Conservation (phyloP, 768 basidiomycete species). For the Tulasnella sp. region DNA sequence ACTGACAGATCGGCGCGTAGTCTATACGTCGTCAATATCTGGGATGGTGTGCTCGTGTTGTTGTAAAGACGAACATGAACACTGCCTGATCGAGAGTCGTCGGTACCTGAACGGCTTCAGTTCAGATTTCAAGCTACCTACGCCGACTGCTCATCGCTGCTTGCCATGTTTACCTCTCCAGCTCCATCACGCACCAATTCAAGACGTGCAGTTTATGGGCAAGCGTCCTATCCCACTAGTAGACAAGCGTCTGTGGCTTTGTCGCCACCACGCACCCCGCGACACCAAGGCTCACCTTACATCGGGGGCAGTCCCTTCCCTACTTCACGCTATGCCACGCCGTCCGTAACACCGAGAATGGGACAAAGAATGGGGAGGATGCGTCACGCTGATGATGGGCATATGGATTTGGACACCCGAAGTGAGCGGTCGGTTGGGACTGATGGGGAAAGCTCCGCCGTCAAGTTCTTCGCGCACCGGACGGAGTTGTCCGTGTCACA, state of each 20-base stretch:
- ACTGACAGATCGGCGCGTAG: too few relatives aligned
- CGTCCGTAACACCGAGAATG: background rate
- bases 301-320: conserved; percentile 2
- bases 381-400: background rate
- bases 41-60: too few relatives aligned
- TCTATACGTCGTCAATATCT: too few relatives aligned
- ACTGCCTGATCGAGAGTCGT: too few relatives aligned
- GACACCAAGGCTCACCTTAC: background rate
- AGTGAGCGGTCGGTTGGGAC: conserved; percentile 1
- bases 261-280: conserved; percentile 6
- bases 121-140: background rate
- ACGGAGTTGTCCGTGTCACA: conserved; percentile 15
- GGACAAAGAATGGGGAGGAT: background rate
- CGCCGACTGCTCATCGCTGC: background rate
- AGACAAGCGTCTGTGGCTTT: background rate
- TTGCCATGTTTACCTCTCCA: conserved; percentile 1
- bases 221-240: background rate
- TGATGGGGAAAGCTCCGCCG: background rate
- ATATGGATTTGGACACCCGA: background rate
- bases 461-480: conserved; percentile 5
- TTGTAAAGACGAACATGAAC: too few relatives aligned
- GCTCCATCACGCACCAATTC: background rate
- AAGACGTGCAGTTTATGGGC: background rate
- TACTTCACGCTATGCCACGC: conserved; percentile 1
- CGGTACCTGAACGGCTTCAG: background rate